Evolutionary conservation across 768 basidiomycete genomes (phyloP), one percentile per base, ranked within the genome.

Genomic region (Mycena pura): DNA sequence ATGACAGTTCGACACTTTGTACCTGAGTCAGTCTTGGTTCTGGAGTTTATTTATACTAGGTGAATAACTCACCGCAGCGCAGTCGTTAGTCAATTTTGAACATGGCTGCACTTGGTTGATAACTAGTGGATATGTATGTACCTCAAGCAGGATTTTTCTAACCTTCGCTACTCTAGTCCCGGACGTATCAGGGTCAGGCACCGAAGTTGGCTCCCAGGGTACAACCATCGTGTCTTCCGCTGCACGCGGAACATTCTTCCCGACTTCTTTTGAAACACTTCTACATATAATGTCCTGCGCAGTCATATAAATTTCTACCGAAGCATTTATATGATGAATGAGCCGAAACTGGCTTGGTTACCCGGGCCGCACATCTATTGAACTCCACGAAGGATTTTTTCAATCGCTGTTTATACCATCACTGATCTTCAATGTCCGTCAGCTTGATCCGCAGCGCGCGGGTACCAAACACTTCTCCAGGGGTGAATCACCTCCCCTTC

Each of bases 1-100:
- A 52, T 52, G 38, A 29, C 50, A 52, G 38, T 40, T 51, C 40
- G 50, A 38, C 36, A 52, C 50, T 39, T 52, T 36, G 50, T 17
- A 9, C 50, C 38, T 29, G 34, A 52, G 38, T 39, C 50, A 39
- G 14, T 52, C 38, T 40, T 28, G 38, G 40, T 52, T 52, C 27
- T 52, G 50, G 19, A 39, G 50, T 40, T 52, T 39, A 52, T 52
- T 52, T 38, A 15, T 27, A 21, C n/a, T 40, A 29, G 50, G 36
- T 51, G 32, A 51, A 39, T 39, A 38, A 13, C 49, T 38, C 29
- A 34, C 39, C 24, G 24, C 49, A 51, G 49, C 24, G 24, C 49
- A 51, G 49, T 51, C 39, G 34, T 51, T 15, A 51, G 24, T 38
- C 24, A 39, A 51, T 51, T 51, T 51, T 39, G 36, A 32, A n/a